Conservation (phyloP, 352 stramenopile species). For the Blastocystis sp. region DNA sequence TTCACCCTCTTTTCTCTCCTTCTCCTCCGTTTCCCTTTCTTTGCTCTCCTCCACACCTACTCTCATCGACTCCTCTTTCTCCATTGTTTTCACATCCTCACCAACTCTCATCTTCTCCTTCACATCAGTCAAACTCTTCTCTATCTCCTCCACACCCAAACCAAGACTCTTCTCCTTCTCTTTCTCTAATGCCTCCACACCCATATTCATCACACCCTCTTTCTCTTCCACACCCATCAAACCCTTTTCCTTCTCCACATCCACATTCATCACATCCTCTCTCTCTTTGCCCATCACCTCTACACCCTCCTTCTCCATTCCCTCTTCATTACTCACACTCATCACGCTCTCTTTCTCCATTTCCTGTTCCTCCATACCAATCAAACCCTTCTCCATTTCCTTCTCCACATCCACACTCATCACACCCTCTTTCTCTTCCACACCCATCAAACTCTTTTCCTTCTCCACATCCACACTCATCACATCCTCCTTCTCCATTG, state of each 20-base stretch:
- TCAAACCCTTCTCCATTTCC: not conserved
- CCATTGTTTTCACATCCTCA: not conserved
- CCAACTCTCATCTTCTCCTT: not conserved
- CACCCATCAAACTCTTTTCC: not conserved
- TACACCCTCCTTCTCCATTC: not conserved
- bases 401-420: not conserved
- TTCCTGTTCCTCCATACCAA: not conserved
- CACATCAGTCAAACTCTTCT: not conserved
- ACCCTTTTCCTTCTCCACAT: no score
- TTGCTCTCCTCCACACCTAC: no score
- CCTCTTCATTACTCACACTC: not conserved
- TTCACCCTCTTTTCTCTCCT: no score
- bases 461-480: not conserved
- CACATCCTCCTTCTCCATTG: not conserved
- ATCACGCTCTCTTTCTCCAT: not conserved
- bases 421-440: not conserved
- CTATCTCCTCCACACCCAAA: not conserved
- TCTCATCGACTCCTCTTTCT: not conserved
- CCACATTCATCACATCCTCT: not conserved
- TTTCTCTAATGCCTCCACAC: not conserved
- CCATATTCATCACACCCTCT: not conserved
- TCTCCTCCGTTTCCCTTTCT: no score
- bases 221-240: no score
- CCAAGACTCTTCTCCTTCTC: not conserved
- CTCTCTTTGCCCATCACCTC: not conserved